These are phyloP conservation scores for Sporisorium iseilematis-ciliati DNA, from an alignment of 1,284 basidiomycete species.

Conservation along the genomic window DNA sequence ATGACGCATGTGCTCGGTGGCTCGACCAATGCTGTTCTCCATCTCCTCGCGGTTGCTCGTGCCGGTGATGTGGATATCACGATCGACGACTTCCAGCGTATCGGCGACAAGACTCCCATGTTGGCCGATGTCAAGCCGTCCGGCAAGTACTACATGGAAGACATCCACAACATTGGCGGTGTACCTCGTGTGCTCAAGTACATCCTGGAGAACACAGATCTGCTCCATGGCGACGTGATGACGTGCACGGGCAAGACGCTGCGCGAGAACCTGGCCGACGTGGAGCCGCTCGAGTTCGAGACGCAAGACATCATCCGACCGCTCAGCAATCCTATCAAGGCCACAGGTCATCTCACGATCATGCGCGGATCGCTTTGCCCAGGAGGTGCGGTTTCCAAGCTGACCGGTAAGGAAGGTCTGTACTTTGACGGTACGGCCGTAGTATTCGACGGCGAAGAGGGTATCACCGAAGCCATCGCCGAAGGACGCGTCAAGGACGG, in stretches of 20 bases:
- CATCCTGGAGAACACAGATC: slow-evolving; percentile 78
- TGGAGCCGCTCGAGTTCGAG: slow-evolving; percentile 78
- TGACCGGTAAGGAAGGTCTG: slow-evolving; percentile 94
- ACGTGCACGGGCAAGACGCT: slow-evolving; percentile 89
- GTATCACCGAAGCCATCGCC: slow-evolving; percentile 86
- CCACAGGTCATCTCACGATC: slow-evolving; percentile 88
- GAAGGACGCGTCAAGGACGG: slow-evolving; percentile 86
- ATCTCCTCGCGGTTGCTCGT: slow-evolving; percentile 89
- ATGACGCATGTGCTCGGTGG: slow-evolving; percentile 76
- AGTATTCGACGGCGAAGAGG: slow-evolving; percentile 82
- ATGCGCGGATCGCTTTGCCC: slow-evolving; percentile 91
- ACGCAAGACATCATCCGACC: slow-evolving; percentile 83
- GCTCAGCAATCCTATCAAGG: slow-evolving; percentile 85
- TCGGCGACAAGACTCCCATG: slow-evolving; percentile 85
- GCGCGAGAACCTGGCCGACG: slow-evolving; percentile 86
- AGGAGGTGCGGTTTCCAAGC: slow-evolving; percentile 89
- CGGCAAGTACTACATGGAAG: slow-evolving; percentile 79
- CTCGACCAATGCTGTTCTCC: slow-evolving; percentile 93
- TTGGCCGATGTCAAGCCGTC: slow-evolving; percentile 86
- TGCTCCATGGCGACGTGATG: slow-evolving; percentile 83
- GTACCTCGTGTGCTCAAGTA: slow-evolving; percentile 75
- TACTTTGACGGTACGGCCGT: slow-evolving; percentile 80
- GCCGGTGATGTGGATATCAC: slow-evolving; percentile 84
- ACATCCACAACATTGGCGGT: slow-evolving; percentile 78
- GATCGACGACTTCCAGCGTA: slow-evolving; percentile 79